Percentiles rank a stretch among this genome's conserved stretches.
phyloP scores from a whole-genome alignment of 805 yeast genomes.

The Myxozyma neglecta region DNA sequence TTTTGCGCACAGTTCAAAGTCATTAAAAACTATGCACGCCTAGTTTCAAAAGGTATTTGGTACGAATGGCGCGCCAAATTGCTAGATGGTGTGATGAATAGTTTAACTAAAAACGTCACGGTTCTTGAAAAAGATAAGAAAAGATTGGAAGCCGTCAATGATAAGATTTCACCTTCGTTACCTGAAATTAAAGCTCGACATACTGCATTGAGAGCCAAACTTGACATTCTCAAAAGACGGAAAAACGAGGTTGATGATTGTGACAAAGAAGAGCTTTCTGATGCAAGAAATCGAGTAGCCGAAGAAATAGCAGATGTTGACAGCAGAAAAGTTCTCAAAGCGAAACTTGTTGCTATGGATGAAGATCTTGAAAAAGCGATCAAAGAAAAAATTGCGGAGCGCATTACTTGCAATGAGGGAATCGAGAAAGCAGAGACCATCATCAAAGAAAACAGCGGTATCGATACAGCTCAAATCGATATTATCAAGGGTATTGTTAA shows the following conservation, averaged over 20 bases:
- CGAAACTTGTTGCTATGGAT: slow-evolving; percentile 1
- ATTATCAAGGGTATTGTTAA: slow-evolving; percentile 7
- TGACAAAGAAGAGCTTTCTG: slow-evolving; percentile 28
- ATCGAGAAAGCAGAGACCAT: slow-evolving; percentile 33
- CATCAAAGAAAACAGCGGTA: slow-evolving; percentile 25
- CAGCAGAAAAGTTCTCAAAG: neutral
- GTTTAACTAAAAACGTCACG: slow-evolving; percentile 30
- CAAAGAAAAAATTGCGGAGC: slow-evolving; percentile 15
- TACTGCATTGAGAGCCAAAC: slow-evolving; percentile 22
- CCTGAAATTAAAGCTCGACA: slow-evolving; percentile 25
- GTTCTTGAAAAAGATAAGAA: slow-evolving; percentile 30
- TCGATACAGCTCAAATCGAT: slow-evolving; percentile 32
- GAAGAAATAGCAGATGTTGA: slow-evolving; percentile 16
- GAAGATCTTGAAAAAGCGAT: slow-evolving; percentile 9
- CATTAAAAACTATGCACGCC: slow-evolving; percentile 52
- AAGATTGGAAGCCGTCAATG: slow-evolving; percentile 20
- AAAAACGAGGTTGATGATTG: slow-evolving; percentile 20
- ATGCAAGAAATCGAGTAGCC: slow-evolving; percentile 16
- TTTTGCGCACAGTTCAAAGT: slow-evolving; percentile 53
- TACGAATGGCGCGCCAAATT: slow-evolving; percentile 61
- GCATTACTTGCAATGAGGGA: slow-evolving; percentile 19
- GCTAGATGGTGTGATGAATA: slow-evolving; percentile 47
- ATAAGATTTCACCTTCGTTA: slow-evolving; percentile 6
- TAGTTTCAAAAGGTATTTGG: slow-evolving; percentile 59
- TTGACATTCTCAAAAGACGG: slow-evolving; percentile 27